Base-by-base conservation (phyloP, 106 monocot genomes). In the Chionographis japonica region DNA sequence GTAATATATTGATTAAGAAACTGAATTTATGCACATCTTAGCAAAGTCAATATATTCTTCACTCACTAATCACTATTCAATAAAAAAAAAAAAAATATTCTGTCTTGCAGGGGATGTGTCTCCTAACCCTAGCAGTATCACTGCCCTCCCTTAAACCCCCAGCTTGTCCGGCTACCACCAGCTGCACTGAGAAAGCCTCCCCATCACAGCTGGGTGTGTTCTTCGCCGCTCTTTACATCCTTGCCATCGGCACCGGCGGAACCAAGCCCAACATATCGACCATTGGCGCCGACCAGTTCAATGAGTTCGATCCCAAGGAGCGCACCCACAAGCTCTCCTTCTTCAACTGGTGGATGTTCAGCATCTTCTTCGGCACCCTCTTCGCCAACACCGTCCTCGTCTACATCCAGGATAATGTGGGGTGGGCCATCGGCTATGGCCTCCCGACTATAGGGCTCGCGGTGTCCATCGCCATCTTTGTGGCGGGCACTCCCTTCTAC, bases 261-360 rank as follows among this genome's bases (percentile, higher is more conserved):
- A 84, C 88, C 35, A 88, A 88, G 72, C 77, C 87, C 5, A 87
- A 83, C 71, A 77, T 87, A 39, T 83, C 87, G 1, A 87, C 87
- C 40, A 80, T 87, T 2, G 83, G 83, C 6, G 87, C 80, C 2
- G 83, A 83, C 73, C 87, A 88, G 41, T 84, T 88, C 40, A 84
- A 88, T 41, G 88, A 84, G 38, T 83, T 72, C 12, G 67, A 84
- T 40, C 83, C 74, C 0, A 68, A 66, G 36, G 88, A 88, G 60
- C 57, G 75, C 53, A 50, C 19, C 0, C 75, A 84, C 20, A 87
- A 88, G 71, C 71, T 80, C 42, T 77, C 87, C 37, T 84, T 88
- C 74, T 85, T 83, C 79, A 88, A 88, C 58, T 88, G 88, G 88
- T 88, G 88, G 87, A 81, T 88, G 80, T 80, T 80, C 71, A 75